Evolutionary conservation across 257 asterid genomes (phyloP), one percentile per base, ranked within the genome.

Genomic region (Nicotiana otophora): DNA sequence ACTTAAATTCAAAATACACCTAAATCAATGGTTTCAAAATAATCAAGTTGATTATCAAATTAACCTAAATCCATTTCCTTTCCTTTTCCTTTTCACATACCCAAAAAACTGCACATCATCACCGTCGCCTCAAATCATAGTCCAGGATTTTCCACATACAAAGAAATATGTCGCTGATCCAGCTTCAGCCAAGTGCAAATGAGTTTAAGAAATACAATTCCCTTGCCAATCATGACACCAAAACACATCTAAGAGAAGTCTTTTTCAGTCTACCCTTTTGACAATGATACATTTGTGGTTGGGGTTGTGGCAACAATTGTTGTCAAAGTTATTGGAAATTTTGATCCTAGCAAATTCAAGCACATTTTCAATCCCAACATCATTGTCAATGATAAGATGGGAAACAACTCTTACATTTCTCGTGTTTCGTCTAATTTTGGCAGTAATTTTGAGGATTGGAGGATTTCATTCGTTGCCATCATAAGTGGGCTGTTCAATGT

Each of bases 401-500:
- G 98, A 7, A 96, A 96, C 58, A 92, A 93, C 79, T 87, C 96
- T 86, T 88, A 88, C 46, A 84, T 94, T 31, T 87, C 95, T 10
- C 97, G 92, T 15, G 84, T 95, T 62, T 65, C 83, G 61, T 83
- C 87, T 75, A 77, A 89, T 77, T 89, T 92, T 14, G 88, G 85
- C 30, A 90, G 83, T 10, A 88, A 87, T 61, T 72, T 84, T 20
- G 87, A 89, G 65, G 82, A 83, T 83, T 96, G 97, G 99, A 85
- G 87, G 79, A 89, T 95, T 62, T 84, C 81, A 51, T 94, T 95
- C 82, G 63, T 84, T 23, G 96, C 97, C 19, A 89, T 93, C 36
- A 82, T 85, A 92, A 94, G 87, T 67, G 98, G 97, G 3, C 70
- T 81, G 84, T 96, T 93, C 87, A 84, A 94, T 87, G 92, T 94